Evolutionary conservation across 306 rosid genomes (phyloP), one percentile per base, ranked within the genome.

Genomic region (Malus asiatica): DNA sequence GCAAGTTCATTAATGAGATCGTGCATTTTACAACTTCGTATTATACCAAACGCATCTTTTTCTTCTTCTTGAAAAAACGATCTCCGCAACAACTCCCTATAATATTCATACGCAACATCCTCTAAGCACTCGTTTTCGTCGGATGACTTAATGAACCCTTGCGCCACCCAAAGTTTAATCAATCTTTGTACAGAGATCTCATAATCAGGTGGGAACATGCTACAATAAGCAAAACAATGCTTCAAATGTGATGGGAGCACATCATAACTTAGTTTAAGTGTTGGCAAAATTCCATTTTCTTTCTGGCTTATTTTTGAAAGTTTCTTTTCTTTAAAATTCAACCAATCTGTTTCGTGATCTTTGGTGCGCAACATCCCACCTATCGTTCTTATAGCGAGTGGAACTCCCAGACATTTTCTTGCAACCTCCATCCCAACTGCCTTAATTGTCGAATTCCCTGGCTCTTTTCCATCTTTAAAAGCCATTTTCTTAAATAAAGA

Each of bases 401-500:
- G 76, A 72, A 72, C 66, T 57, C 76, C 53, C 8, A 3, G 1
- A 23, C 78, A 81, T 23, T 75, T 84, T 8, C 35, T 12, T 18
- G 79, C 78, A 72, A 86, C 78, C 60, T 76, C 68, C 68, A 13
- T 61, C 27, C 78, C 87, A 2, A 66, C 53, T n/a, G 16, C 60
- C 29, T 72, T 22, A 45, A 81, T 15, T 4, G 63, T 66, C 14
- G 0, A 7, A 38, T 38, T 38, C 9, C 0, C 2, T 38, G 2
- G 42, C 9, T 38, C 42, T 7, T 38, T 38, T 42, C 45, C 45
- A 42, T 42, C 45, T 42, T 2, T 10, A 42, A 9, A 9, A 42
- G 45, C 45, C 45, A 42, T 42, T 42, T 42, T 0, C 45, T 42
- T 42, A 42, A 42, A 42, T 10, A 42, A 42, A 9, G 11, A 42